phyloP scores from a whole-genome alignment of 805 yeast species.

The Lachancea cidri region DNA sequence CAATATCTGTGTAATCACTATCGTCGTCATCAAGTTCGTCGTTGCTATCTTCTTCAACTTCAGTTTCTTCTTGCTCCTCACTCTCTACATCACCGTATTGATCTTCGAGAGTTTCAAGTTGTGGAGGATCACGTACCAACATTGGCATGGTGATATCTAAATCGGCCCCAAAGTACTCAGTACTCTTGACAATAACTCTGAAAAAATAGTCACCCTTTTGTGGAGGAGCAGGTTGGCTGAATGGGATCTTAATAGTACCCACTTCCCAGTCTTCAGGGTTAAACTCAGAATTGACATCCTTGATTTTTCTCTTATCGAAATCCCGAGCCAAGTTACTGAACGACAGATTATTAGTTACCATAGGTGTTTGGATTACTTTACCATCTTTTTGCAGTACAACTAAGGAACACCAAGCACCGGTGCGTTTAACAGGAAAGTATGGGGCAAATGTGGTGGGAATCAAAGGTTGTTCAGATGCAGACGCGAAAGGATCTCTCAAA shows the following conservation, averaged over 20 bases:
- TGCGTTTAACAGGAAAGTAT: conserved; percentile 57
- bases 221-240: conserved; percentile 75
- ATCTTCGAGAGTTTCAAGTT: conserved; percentile 37
- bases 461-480: conserved; percentile 62
- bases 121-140: conserved; percentile 60
- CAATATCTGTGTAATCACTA: conserved; percentile 32
- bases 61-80: conserved; percentile 38
- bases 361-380: conserved; percentile 67
- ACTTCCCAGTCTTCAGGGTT: conserved; percentile 40
- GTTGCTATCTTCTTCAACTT: conserved; percentile 60
- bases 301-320: conserved; percentile 27
- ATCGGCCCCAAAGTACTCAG: conserved; percentile 80
- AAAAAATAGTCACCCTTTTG: conserved; percentile 60
- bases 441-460: conserved; percentile 69
- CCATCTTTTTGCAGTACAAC: conserved; percentile 71
- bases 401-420: conserved; percentile 59
- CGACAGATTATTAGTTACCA: conserved; percentile 24
- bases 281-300: conserved; percentile 29
- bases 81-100: conserved; percentile 61
- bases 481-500: conserved; percentile 64
- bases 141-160: conserved; percentile 63
- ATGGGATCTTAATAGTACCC: conserved; percentile 71
- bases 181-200: conserved; percentile 63
- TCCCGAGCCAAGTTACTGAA: conserved; percentile 24
- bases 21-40: conserved; percentile 44